Conservation (phyloP, 352 stramenopile species). For the Globisporangium apiculatum region DNA sequence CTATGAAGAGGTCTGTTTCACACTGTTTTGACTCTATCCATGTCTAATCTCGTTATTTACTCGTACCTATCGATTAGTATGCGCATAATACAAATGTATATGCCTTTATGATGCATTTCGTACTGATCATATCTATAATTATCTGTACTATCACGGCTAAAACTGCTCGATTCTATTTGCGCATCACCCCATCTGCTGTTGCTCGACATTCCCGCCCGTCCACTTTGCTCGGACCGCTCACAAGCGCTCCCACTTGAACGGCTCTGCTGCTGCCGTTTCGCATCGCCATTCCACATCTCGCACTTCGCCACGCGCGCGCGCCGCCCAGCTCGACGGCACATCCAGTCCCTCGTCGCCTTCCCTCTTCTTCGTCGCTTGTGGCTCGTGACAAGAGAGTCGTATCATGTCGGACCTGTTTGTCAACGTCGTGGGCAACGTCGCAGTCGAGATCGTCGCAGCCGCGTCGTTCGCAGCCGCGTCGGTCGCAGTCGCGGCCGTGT, state of each 20-base stretch:
- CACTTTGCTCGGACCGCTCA: too few relatives aligned
- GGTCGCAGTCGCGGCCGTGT: slow-evolving; percentile 23
- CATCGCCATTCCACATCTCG: background rate
- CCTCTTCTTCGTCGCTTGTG: slow-evolving; percentile 1
- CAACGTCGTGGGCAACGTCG: slow-evolving; percentile 26
- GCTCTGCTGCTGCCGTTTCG: too few relatives aligned
- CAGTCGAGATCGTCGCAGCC: slow-evolving; percentile 40
- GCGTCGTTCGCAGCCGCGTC: slow-evolving; percentile 39
- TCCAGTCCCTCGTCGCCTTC: background rate
- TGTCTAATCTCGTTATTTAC: background rate
- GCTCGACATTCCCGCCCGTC: background rate
- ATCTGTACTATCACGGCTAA: background rate
- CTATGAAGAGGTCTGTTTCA: too few relatives aligned
- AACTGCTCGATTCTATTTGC: background rate
- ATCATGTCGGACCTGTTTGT: slow-evolving; percentile 16
- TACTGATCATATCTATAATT: background rate
- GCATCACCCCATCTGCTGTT: background rate
- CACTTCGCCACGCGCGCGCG: background rate
- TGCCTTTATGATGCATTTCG: background rate
- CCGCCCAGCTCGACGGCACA: background rate
- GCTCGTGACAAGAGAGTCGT: background rate
- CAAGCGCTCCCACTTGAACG: too few relatives aligned
- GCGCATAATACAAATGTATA: too few relatives aligned
- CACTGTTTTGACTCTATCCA: background rate
- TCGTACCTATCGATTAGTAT: too few relatives aligned